Percentiles rank a stretch among this genome's conserved stretches.
Conservation (phyloP, 257 asterid species). For the Lycium ferocissimum region DNA sequence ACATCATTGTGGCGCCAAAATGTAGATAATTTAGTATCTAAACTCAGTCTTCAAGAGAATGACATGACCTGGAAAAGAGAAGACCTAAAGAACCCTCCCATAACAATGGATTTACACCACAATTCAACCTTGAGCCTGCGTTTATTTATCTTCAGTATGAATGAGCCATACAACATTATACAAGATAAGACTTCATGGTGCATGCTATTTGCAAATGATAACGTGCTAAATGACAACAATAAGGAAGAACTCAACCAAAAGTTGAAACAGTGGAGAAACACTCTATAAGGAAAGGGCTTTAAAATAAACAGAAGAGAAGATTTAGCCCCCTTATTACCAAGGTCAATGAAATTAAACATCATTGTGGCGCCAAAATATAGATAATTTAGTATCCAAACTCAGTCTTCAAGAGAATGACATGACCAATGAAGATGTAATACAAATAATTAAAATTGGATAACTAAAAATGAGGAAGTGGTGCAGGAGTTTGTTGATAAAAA, state of each 20-base stretch:
- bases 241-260: not conserved
- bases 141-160: not conserved
- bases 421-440: not conserved
- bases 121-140: not conserved
- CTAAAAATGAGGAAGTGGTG: not conserved
- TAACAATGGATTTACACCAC: not conserved
- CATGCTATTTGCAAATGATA: not conserved
- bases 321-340: conserved; percentile 1
- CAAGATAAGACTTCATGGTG: conserved; percentile 10
- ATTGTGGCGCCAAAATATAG: not conserved
- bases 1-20: not conserved
- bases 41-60: conserved; percentile 4
- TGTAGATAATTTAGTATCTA: not conserved
- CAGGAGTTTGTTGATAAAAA: not conserved
- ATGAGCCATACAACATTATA: not conserved
- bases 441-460: conserved; percentile 5
- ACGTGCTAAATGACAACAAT: not conserved
- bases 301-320: not conserved
- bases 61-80: not conserved
- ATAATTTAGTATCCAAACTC: not conserved
- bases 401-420: conserved; percentile 12
- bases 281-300: not conserved
- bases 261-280: not conserved
- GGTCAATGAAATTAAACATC: not conserved
- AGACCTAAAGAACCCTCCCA: not conserved